Percentiles rank a stretch among this genome's conserved stretches.
phyloP scores from a whole-genome alignment of 208 protist genomes.

The Trypanosoma lewisi region DNA sequence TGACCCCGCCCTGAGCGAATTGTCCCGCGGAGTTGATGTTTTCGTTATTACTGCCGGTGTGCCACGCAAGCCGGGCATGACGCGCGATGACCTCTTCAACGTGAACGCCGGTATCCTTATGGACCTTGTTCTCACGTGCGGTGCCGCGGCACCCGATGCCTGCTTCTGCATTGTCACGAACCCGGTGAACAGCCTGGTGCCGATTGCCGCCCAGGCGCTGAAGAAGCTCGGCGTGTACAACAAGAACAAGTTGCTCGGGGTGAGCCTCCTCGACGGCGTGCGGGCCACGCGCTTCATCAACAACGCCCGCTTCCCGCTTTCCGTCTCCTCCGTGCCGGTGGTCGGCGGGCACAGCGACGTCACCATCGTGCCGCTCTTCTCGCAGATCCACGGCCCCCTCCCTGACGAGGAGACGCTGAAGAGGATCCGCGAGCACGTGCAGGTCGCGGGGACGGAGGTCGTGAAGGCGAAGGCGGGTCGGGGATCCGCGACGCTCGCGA shows the following conservation, averaged over 20 bases:
- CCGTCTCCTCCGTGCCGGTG: conserved; percentile 74
- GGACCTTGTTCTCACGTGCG: conserved; percentile 87
- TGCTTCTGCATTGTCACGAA: conserved; percentile 94
- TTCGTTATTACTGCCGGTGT: conserved; percentile 95
- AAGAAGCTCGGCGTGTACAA: conserved; percentile 91
- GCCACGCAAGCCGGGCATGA: conserved; percentile 97
- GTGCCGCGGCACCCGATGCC: conserved; percentile 84
- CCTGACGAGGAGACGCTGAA: conserved; percentile 55
- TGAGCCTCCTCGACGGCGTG: conserved; percentile 92
- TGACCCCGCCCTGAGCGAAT: conserved; percentile 58
- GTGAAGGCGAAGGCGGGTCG: conserved; percentile 95
- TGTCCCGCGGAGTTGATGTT: conserved; percentile 83
- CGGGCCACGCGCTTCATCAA: conserved; percentile 92
- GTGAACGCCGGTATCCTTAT: conserved; percentile 93
- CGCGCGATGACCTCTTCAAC: conserved; percentile 96
- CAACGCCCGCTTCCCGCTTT: conserved; percentile 54
- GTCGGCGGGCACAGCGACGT: conserved; percentile 95
- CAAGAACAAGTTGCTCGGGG: conserved; percentile 85
- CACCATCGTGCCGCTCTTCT: conserved; percentile 94
- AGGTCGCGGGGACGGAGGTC: conserved; percentile 94
- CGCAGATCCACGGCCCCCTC: conserved; percentile 61
- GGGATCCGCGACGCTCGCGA: conserved; percentile 96
- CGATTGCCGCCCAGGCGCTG: conserved; percentile 91
- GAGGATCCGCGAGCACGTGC: conserved; percentile 86
- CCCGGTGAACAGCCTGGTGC: conserved; percentile 96